Percentiles rank a stretch among this genome's conserved stretches.
These are phyloP conservation scores for Boletus mariae DNA, from an alignment of 1,284 basidiomycete genomes.

Conservation along the genomic window DNA sequence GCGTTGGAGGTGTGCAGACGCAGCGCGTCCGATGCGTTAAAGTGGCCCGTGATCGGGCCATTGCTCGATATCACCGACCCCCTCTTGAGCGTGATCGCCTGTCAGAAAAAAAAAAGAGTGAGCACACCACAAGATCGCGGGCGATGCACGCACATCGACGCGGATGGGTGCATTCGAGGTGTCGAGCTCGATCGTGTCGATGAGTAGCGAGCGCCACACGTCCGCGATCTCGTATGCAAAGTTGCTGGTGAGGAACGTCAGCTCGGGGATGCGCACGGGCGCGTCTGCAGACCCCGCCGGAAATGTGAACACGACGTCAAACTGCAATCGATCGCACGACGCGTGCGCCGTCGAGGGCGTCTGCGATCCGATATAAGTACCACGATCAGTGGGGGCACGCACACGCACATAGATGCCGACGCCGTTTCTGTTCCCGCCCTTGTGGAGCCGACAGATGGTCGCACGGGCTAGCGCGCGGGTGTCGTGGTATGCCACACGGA, in stretches of 20 bases:
- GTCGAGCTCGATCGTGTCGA: slow-evolving; percentile 28
- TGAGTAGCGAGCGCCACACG: slow-evolving; percentile 29
- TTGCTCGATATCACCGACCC: slow-evolving; percentile 34
- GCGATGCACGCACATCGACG: slow-evolving; percentile 27
- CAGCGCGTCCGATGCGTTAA: slow-evolving; percentile 34
- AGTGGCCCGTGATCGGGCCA: slow-evolving; percentile 39
- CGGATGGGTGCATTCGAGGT: slow-evolving; percentile 27
- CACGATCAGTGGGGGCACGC: too few relatives aligned
- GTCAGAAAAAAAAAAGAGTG: background rate
- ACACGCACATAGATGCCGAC: slow-evolving; percentile 41
- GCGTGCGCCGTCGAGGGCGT: slow-evolving; percentile 11
- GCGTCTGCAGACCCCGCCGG: slow-evolving; percentile 19
- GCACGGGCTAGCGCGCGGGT: slow-evolving; percentile 28
- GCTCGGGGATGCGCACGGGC: slow-evolving; percentile 26
- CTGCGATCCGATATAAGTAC: background rate
- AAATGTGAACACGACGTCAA: slow-evolving; percentile 34
- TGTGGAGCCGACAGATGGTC: slow-evolving; percentile 33
- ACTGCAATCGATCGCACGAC: slow-evolving; percentile 17
- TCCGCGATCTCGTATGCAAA: slow-evolving; percentile 30
- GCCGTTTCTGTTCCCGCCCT: slow-evolving; percentile 32
- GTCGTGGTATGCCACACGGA: slow-evolving; percentile 32
- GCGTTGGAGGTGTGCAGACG: slow-evolving; percentile 38
- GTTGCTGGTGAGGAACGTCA: slow-evolving; percentile 32
- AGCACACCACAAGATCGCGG: background rate
- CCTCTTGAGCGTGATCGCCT: slow-evolving; percentile 35